Evolutionary conservation across 371 early-diverging fungal species (phyloP), one percentile per base, ranked within the genome.

Genomic region (Mucor racemosus): DNA sequence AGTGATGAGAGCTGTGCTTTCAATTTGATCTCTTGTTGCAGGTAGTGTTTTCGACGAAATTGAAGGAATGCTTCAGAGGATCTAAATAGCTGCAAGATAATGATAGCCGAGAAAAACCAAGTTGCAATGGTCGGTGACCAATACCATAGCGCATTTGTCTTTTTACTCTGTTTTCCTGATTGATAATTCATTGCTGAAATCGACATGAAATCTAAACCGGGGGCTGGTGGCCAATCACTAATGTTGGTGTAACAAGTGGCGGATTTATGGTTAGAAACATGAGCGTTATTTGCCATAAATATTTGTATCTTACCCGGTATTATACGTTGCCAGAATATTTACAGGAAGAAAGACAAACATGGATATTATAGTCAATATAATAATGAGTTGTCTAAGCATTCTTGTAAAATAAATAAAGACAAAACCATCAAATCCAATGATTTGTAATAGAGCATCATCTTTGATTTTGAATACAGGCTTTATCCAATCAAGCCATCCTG

Each of bases 381-480:
- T 61, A 59, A 93, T 78, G 19, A 90, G 68, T 21, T 77, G 72
- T 50, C 84, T 81, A 48, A 85, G 75, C 55, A 88, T 74, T 35
- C 87, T 82, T 17, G 91, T 46, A 62, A 92, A 93, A 21, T 91
- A 85, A 41, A 95, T 75, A 70, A 92, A 91, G 39, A 94, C 76
- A 48, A 90, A 91, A 7, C 90, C 90, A 69, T 95, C 95, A 36
- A 92, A 73, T 21, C 92, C 93, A 33, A 92, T 85, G 35, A 84
- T 84, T 35, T 82, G 80, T 35, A 92, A 69, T 17, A 90, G 75
- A 15, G 77, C 80, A 58, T 76, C 71, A 50, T 93, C 91, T 53
- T 88, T 82, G n/a, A 86, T 77, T 19, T 72, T 77, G 68, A 88
- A 73, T 21, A 91, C 75, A 2, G 89, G 84, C 4, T 75, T 70